Base-by-base conservation (phyloP, 1,139 yeast genomes). In the Taphrina populina region DNA sequence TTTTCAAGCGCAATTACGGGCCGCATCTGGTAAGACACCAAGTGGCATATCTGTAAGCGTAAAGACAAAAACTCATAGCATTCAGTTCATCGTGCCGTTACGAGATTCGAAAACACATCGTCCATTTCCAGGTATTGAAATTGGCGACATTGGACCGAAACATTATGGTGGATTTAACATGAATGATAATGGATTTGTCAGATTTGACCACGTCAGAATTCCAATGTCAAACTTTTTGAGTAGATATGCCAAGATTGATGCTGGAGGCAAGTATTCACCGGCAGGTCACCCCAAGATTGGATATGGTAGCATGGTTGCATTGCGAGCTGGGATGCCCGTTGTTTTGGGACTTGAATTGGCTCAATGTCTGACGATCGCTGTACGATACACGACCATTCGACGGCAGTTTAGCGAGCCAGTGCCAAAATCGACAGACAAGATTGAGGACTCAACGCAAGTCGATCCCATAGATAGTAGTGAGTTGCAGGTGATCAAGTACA, bases 141-240 rank as follows among this genome's bases (percentile, higher is more conserved):
- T 87, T 60, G 96, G 96, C 63, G 96, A 88, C 69, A 87, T 88
- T 69, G 96, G 96, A 60, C 81, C 88, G 62, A 88, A 88, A 72
- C 44, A 35, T n/a, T 52, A 52, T 27, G 56, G 56, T 6, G 58
- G 58, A 2, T 54, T 39, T 49, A 34, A 32, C 43, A 88, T 88
- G 95, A 69, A 72, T 63, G 96, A 88, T 69, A 88, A 88, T 67
- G 96, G 96, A 60, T 88, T 96, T 95, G 86, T 88, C 67, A 95
- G 87, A 71, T 88, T 85, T 70, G 32, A 52, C 15, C 75, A 80
- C 63, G 96, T 88, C 52, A 78, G 83, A 61, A 82, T 88, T 62
- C 96, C 96, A 56, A 78, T 90, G 63, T 84, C 78, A 69, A 84
- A 77, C 70, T 81, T 88, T 92, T 74, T 88, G 65, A 84, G 84